Base-by-base conservation (phyloP, 768 basidiomycete species). In the Naganishia randhawae region DNA sequence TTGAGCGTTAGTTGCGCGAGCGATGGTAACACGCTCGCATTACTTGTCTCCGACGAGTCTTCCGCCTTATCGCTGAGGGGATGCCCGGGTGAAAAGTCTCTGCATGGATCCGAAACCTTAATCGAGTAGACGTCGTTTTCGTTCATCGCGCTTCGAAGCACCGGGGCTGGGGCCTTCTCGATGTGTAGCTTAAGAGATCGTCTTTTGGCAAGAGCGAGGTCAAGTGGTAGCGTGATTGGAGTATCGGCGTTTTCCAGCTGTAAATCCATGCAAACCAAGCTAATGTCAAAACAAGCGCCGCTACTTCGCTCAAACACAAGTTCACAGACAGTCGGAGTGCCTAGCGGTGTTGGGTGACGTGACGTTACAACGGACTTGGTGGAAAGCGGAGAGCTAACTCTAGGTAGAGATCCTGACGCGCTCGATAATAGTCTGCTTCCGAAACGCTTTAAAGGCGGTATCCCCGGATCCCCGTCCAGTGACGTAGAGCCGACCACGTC, bases 81-180 rank as follows among this genome's bases (percentile, higher is more conserved):
- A 42, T 61, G 57, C 29, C 57, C n/a, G 8, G 57, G 14, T 11
- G 22, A 25, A 29, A 25, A 6, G 25, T 13, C n/a, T 6, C 3
- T 25, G 17, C 33, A 11, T 13, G 57, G 37, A 27, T 61, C 57
- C 35, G 37, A 13, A 11, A 61, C 25, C 16, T 29, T 61, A 39
- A 61, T 41, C n/a, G 57, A 22, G 33, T 61, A 61, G 9, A 61
- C 57, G 22, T 61, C 57, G 39, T 61, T 61, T 39, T 61, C 57
- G 37, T 61, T 61, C 37, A 61, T 25, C 2, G 57, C 57, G 37
- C 57, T 61, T 10, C 57, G 37, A 10, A 61, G 37, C 7, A 61
- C 57, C n/a, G 57, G 57, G 6, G 57, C 57, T 29, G 57, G 57
- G 14, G 57, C 37, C 32, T 61, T 61, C 19, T 61, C 57, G 57